These are phyloP conservation scores for Penicillium riverlandense DNA, from an alignment of 495 filamentous ascomycete species.

Conservation along the genomic window DNA sequence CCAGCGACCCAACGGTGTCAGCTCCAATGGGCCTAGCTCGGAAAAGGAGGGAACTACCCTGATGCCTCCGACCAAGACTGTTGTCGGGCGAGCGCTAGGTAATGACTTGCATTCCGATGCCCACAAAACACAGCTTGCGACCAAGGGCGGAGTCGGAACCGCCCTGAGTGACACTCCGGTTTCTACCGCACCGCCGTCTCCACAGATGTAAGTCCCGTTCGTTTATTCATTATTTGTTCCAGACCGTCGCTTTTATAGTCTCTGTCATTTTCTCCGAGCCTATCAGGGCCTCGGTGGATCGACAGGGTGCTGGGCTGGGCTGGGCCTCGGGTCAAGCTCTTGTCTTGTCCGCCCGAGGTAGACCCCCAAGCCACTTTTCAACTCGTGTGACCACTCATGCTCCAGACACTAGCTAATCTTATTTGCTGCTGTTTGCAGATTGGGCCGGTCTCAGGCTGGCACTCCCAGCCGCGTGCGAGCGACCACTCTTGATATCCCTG, in stretches of 20 bases:
- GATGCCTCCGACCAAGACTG: conserved; percentile 36
- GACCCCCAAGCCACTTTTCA: background rate
- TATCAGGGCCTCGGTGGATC: background rate
- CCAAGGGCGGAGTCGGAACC: conserved; percentile 46
- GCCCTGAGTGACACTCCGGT: conserved; percentile 61
- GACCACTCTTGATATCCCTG: conserved; percentile 79
- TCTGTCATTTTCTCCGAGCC: background rate
- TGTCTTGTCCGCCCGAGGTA: no score
- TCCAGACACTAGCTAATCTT: conserved; percentile 1
- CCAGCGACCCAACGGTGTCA: conserved; percentile 12
- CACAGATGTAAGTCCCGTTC: conserved; percentile 53
- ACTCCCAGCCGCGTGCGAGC: conserved; percentile 58
- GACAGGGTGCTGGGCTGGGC: no score
- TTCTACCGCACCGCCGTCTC: conserved; percentile 63
- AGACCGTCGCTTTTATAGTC: no score
- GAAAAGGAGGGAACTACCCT: conserved; percentile 25
- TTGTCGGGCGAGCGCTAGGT: conserved; percentile 41
- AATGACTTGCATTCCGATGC: conserved; percentile 41
- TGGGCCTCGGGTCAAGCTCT: no score
- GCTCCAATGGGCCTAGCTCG: conserved; percentile 18
- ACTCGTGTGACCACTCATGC: background rate
- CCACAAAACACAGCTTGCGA: conserved; percentile 32
- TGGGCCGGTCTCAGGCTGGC: conserved; percentile 34
- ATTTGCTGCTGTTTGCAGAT: conserved; percentile 5
- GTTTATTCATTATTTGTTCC: no score